Base-by-base conservation (phyloP, 2,329 filamentous ascomycete species). In the Thelonectria discophora region DNA sequence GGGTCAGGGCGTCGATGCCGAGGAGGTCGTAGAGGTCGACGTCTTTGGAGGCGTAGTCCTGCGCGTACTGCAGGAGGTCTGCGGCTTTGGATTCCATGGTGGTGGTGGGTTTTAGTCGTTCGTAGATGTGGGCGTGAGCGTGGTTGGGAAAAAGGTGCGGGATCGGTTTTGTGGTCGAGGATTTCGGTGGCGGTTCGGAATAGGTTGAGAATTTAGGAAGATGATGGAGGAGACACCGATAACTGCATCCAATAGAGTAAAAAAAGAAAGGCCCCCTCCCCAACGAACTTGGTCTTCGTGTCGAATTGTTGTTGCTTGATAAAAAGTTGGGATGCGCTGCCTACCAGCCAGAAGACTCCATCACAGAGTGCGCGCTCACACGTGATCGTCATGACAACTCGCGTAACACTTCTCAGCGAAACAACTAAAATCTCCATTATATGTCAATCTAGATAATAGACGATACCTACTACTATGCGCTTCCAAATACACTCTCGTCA, bases 11-110 rank as follows among this genome's bases (percentile, higher is more conserved):
- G 58, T 87, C 81, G 51, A 95, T 82, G 57, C 85, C 85, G 15
- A 97, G 85, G 24, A 97, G 84, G 24, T 86, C 87, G 80, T 95
- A 97, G 65, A 94, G 90, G 76, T 97, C 92, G 68, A 87, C 76
- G 59, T 84, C 81, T n/a, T 84, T 81, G 56, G 83, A 80, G 43
- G 88, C 88, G 69, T 87, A 86, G 64, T 87, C 85, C 73, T 84
- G 79, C 55, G 85, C 85, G 64, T 81, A 82, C 30, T 80, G 76
- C 58, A 85, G 68, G 48, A 87, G 79, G 46, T 87, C 84, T 50
- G 79, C 80, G 59, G 82, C 72, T 63, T 78, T 77, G 32, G 75
- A 69, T 18, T 73, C 68, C 77, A 79, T 79, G 20, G 42, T 65
- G 9, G 12, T 3, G 8, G 53, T 34, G 56, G 56, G 15, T 5